These are phyloP conservation scores for Globisporangium parvum DNA, from an alignment of 352 stramenopile genomes.

Conservation along the genomic window DNA sequence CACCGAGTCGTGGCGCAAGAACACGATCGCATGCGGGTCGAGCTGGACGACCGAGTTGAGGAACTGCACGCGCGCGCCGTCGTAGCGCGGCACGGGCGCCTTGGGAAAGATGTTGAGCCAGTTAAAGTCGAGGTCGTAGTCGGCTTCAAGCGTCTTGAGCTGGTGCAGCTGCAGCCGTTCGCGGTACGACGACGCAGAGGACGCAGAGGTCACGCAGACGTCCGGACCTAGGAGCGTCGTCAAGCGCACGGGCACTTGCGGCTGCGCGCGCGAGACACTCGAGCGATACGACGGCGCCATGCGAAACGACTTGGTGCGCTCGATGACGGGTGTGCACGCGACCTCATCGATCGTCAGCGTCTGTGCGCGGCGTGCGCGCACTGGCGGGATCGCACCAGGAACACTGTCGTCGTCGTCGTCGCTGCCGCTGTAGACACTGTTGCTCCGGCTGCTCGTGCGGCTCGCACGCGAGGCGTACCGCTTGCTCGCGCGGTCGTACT, in stretches of 20 bases:
- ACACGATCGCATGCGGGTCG: constrained; percentile 49
- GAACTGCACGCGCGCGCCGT: constrained; percentile 41
- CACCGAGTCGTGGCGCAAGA: constrained; percentile 46
- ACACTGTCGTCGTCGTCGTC: constrained; percentile 18
- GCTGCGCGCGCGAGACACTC: constrained; percentile 6
- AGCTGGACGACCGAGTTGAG: constrained; percentile 54
- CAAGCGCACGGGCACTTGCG: constrained; percentile 2
- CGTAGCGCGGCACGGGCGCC: constrained; percentile 32
- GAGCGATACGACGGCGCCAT: constrained; percentile 11
- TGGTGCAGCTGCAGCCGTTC: constrained; percentile 28
- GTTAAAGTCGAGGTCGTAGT: constrained; percentile 74
- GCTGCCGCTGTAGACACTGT: constrained; percentile 11
- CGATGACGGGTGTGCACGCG: constrained; percentile 10
- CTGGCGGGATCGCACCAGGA: neutral
- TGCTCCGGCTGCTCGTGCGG: constrained; percentile 1
- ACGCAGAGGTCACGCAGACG: neutral
- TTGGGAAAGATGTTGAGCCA: constrained; percentile 81
- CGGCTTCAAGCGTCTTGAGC: constrained; percentile 47
- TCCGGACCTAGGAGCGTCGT: neutral
- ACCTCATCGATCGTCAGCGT: constrained; percentile 32
- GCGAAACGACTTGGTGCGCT: constrained; percentile 18
- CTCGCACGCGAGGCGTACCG: constrained; percentile 2
- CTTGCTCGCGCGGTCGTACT: constrained; percentile 14
- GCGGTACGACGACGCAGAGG: constrained; percentile 4
- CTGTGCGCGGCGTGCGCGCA: constrained; percentile 29